phyloP scores from a whole-genome alignment of 768 basidiomycete genomes.

The Tulasnella sp. region DNA sequence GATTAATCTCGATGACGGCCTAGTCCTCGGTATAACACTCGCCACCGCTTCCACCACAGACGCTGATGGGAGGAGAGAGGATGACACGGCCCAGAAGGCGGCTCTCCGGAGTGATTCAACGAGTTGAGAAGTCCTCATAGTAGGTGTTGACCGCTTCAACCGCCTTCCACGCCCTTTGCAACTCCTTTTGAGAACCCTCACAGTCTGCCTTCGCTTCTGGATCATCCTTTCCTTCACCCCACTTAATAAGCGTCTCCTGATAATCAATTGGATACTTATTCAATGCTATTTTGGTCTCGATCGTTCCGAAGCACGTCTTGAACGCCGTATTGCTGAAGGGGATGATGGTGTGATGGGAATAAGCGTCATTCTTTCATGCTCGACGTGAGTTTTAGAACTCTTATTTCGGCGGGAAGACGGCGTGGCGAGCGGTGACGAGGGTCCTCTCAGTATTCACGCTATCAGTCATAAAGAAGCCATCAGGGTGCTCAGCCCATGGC shows the following conservation, averaged over 20 bases:
- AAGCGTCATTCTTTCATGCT: constrained; percentile 14
- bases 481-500: constrained; percentile 27
- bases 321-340: constrained; percentile 26
- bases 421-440: constrained; percentile 20
- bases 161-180: constrained; percentile 19
- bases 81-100: constrained; percentile 32
- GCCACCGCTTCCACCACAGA: neutral
- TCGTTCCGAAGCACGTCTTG: constrained; percentile 24
- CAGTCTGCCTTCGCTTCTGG: constrained; percentile 19
- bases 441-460: constrained; percentile 18
- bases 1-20: constrained; percentile 24
- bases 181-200: constrained; percentile 17
- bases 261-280: constrained; percentile 17
- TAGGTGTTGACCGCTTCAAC: constrained; percentile 28
- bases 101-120: constrained; percentile 26
- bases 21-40: constrained; percentile 16
- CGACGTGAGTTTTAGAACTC: constrained; percentile 22
- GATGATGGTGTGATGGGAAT: constrained; percentile 22
- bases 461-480: constrained; percentile 27
- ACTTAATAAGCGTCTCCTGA: constrained; percentile 21
- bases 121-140: constrained; percentile 26
- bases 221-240: constrained; percentile 13
- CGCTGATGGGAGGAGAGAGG: constrained; percentile 31
- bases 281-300: constrained; percentile 24
- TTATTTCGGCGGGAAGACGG: constrained; percentile 21